Percentiles rank a stretch among this genome's conserved stretches.
These are phyloP conservation scores for Tylopilus felleus DNA, from an alignment of 768 basidiomycete genomes.

Conservation along the genomic window DNA sequence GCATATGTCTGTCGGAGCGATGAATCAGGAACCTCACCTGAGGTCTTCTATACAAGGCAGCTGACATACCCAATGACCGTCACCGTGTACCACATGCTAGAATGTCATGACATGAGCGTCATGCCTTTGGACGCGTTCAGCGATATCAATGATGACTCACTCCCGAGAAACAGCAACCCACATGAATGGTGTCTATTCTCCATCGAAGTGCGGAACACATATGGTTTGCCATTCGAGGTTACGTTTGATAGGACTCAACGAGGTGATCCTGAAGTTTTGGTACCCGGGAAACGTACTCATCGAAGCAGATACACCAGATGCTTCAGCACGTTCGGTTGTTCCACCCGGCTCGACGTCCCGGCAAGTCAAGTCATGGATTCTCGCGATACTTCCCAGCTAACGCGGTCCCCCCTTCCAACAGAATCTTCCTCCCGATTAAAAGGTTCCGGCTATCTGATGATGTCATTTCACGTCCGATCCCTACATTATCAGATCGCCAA, in stretches of 20 bases:
- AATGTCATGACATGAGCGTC: conserved; percentile 81
- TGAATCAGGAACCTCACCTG: conserved; percentile 31
- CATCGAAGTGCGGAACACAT: conserved; percentile 88
- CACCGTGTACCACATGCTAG: conserved; percentile 94
- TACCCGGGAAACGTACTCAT: conserved; percentile 3
- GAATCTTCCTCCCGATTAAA: conserved; percentile 67
- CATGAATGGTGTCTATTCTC: conserved; percentile 83
- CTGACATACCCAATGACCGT: conserved; percentile 85
- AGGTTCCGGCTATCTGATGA: conserved; percentile 63
- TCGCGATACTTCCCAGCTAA: conserved; percentile 2
- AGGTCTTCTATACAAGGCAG: conserved; percentile 82
- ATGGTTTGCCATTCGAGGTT: conserved; percentile 89
- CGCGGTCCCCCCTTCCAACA: conserved; percentile 25
- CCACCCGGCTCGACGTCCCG: conserved; percentile 85
- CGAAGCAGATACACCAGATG: conserved; percentile 38
- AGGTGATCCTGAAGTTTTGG: conserved; percentile 41
- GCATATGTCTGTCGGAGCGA: conserved; percentile 54
- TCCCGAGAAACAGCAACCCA: conserved; percentile 45
- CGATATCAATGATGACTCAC: conserved; percentile 19
- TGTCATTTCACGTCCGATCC: conserved; percentile 64
- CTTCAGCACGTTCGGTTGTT: conserved; percentile 55
- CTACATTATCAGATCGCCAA: conserved; percentile 83
- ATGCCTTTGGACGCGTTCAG: conserved; percentile 49
- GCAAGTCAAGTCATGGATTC: conserved; percentile 37
- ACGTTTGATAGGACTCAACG: conserved; percentile 65